Evolutionary conservation across 2,329 filamentous ascomycete species (phyloP), one percentile per base, ranked within the genome.

Genomic region (Paraphaeosphaeria sporulosa): DNA sequence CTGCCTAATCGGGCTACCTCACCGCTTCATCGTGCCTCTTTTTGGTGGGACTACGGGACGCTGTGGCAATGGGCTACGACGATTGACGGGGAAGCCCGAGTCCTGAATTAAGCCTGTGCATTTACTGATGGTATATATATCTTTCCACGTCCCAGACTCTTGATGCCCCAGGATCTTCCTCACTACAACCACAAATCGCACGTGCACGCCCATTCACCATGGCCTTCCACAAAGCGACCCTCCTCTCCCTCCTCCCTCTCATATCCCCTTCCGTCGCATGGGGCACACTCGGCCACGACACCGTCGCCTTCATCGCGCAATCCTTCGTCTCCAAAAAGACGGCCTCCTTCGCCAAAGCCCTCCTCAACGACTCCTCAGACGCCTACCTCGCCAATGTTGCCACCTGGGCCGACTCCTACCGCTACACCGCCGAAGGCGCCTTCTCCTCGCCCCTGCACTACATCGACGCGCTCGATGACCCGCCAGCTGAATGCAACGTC

Each of bases 281-380:
- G 85, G 85, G 85, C 25, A 73, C 71, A 8, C 71, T 87, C 0
- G 85, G 85, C 38, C 85, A 87, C 61, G 80, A 82, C 32, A 85
- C 85, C 2, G 80, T 87, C 6, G 85, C 83, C 21, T 85, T 83
- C 65, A 81, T 87, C 42, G 84, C 85, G 0, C 81, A 84, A 57
- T 76, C 81, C 62, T 82, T 82, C 64, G 71, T 86, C 52, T 73
- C 75, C 3, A 58, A 74, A 19, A 66, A 76, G 17, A 84, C 83
- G 3, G 76, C 76, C 55, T 65, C 75, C 19, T 86, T 80, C 71
- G 80, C 82, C 13, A 67, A 76, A 59, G 65, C 64, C 53, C 77
- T 83, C 42, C 75, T 87, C 6, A 76, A 73, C 57, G 80, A 81
- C 42, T 79, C 76, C 3, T 78, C 77, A 23, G 71, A 75, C 19